Evolutionary conservation across 805 yeast genomes (phyloP).

Genomic region (Metschnikowia corniflorae): DNA sequence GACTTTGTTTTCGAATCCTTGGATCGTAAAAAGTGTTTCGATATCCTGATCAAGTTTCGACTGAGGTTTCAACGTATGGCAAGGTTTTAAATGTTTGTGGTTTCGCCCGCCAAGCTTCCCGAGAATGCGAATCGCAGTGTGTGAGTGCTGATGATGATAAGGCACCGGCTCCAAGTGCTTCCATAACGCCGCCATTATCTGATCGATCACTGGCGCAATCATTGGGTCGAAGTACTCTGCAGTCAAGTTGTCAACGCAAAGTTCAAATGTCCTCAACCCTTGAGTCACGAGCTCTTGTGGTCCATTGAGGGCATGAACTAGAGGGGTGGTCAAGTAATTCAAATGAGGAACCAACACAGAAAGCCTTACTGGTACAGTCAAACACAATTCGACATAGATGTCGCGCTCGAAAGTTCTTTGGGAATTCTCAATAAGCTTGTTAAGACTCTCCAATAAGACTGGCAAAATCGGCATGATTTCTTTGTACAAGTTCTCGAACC

Average conservation of each 20-base stretch:
- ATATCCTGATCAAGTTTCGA: constrained; percentile 63
- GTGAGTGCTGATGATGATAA: constrained; percentile 91
- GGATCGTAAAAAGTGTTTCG: constrained; percentile 62
- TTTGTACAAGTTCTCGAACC: constrained; percentile 89
- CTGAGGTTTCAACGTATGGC: constrained; percentile 56
- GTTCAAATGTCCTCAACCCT: constrained; percentile 89
- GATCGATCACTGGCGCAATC: constrained; percentile 92
- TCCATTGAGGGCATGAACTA: constrained; percentile 86
- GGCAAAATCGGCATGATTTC: constrained; percentile 91
- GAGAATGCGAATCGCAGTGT: constrained; percentile 85
- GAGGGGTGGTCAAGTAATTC: constrained; percentile 82
- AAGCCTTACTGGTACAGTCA: constrained; percentile 92
- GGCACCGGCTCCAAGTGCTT: constrained; percentile 88
- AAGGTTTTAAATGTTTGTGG: constrained; percentile 76
- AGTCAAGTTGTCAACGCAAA: constrained; percentile 93
- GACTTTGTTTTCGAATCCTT: constrained; percentile 57
- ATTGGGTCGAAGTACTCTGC: constrained; percentile 97
- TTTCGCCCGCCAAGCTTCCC: constrained; percentile 98
- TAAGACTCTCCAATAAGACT: constrained; percentile 78
- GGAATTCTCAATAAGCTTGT: constrained; percentile 77
- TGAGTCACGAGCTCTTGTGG: constrained; percentile 89
- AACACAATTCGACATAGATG: constrained; percentile 88
- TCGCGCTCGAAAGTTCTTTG: constrained; percentile 88
- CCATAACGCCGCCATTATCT: constrained; percentile 92
- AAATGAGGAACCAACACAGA: constrained; percentile 93